Conservation (phyloP, 1,139 yeast species). For the Suhomyces guaymorum region DNA sequence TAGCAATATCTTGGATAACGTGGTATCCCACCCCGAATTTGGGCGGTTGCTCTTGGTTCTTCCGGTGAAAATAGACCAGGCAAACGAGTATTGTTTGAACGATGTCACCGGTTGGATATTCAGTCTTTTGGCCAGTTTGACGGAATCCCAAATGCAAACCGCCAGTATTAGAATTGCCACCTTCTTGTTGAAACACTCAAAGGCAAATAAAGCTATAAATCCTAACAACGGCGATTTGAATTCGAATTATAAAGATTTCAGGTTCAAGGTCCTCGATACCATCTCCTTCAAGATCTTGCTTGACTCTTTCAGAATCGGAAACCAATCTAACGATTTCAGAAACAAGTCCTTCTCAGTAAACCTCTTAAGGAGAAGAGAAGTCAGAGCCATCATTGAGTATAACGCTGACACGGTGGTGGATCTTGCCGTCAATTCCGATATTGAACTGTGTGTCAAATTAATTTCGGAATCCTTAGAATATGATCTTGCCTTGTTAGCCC, state of each 20-base stretch:
- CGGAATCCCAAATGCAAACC: conserved; percentile 42
- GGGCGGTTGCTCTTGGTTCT: conserved; percentile 19
- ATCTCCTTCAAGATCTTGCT: conserved; percentile 18
- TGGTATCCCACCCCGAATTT: conserved; percentile 43
- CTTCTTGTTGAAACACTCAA: conserved; percentile 31
- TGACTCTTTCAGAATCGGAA: conserved; percentile 20
- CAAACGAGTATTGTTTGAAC: conserved; percentile 17
- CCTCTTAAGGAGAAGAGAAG: conserved; percentile 33
- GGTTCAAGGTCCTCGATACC: conserved; percentile 9
- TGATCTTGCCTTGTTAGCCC: conserved; percentile 59
- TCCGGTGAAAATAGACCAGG: conserved; percentile 7
- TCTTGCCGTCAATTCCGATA: conserved; percentile 23
- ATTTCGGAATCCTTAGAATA: conserved; percentile 50
- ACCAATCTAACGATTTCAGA: conserved; percentile 17
- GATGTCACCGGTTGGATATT: conserved; percentile 48
- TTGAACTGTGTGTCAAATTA: conserved; percentile 33
- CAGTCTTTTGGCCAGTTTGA: conserved; percentile 34
- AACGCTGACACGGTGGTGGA: conserved; percentile 26
- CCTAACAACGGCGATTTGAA: too few species aligned
- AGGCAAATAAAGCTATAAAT: conserved; percentile 3
- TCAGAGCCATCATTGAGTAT: conserved; percentile 37
- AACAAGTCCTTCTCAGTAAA: conserved; percentile 22
- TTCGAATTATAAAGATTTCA: too few species aligned
- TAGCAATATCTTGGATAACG: conserved; percentile 55
- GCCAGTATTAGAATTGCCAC: conserved; percentile 43